Conservation (phyloP, 495 filamentous ascomycete species). For the Xylaria sp. region DNA sequence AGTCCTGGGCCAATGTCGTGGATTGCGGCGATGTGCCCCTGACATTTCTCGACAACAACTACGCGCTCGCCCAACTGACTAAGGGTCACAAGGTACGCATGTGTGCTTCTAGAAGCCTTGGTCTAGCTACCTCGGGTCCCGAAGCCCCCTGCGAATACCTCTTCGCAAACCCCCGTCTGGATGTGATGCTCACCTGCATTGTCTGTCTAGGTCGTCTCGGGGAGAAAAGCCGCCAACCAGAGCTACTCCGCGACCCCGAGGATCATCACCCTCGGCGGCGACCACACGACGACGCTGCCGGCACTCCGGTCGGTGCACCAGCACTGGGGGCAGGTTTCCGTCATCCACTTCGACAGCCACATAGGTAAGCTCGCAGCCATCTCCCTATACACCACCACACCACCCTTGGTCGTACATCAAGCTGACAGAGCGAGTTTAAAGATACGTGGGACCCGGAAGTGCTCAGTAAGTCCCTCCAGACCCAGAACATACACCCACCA, state of each 20-base stretch:
- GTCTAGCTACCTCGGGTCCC: neutral
- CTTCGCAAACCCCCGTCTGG: constrained; percentile 22
- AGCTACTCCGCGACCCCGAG: constrained; percentile 47
- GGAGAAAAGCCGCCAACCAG: constrained; percentile 43
- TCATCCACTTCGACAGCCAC: constrained; percentile 78
- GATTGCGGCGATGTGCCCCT: constrained; percentile 82
- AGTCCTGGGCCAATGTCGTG: constrained; percentile 68
- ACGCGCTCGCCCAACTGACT: constrained; percentile 76
- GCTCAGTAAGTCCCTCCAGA: constrained; percentile 35
- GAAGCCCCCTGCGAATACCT: neutral
- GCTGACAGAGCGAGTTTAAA: constrained; percentile 29
- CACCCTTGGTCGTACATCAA: neutral
- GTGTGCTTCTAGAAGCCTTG: neutral
- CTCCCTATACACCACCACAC: neutral
- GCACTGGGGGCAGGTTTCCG: constrained; percentile 70
- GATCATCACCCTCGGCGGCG: constrained; percentile 74
- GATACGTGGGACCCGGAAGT: constrained; percentile 83
- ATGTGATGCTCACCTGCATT: neutral
- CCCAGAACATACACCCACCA: neutral
- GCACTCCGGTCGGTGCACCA: constrained; percentile 69
- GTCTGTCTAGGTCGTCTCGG: constrained; percentile 43
- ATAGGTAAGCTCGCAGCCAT: constrained; percentile 46
- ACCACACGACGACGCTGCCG: constrained; percentile 68
- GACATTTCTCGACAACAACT: constrained; percentile 73
- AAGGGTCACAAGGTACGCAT: constrained; percentile 55